Conservation (phyloP, 208 protist species). For the Vickermania spadyakhi region DNA sequence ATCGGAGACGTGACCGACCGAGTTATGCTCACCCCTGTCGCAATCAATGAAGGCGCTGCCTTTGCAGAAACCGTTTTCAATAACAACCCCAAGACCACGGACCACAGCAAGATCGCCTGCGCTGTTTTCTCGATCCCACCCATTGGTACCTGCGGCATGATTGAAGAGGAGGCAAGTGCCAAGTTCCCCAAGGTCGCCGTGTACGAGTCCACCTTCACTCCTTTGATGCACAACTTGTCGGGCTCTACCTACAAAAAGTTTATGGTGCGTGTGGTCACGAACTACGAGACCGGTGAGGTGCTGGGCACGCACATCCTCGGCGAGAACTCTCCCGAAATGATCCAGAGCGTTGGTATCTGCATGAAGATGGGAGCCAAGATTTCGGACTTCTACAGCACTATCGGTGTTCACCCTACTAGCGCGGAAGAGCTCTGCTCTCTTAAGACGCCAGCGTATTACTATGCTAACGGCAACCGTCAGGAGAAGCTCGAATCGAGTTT, state of each 20-base stretch:
- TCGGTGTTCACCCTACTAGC: conserved; percentile 95
- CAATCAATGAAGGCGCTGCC: conserved; percentile 79
- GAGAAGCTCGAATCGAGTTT: conserved; percentile 66
- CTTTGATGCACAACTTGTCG: conserved; percentile 87
- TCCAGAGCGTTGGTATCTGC: conserved; percentile 83
- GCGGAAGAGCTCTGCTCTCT: conserved; percentile 92
- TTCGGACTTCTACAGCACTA: conserved; percentile 89
- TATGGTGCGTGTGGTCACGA: conserved; percentile 75
- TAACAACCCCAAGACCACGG: conserved; percentile 45
- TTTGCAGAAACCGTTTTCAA: conserved; percentile 84
- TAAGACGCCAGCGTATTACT: conserved; percentile 74
- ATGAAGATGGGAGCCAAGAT: conserved; percentile 91
- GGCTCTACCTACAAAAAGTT: conserved; percentile 82
- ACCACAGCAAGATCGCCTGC: conserved; percentile 81
- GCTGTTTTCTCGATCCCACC: conserved; percentile 89
- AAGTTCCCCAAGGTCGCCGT: conserved; percentile 65
- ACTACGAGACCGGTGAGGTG: conserved; percentile 65
- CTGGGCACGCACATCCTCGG: conserved; percentile 88
- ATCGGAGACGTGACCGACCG: conserved; percentile 96
- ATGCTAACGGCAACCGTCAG: conserved; percentile 51
- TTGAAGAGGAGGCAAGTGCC: conserved; percentile 70
- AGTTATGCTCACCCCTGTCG: conserved; percentile 86
- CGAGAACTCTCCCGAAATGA: conserved; percentile 81
- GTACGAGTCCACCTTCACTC: conserved; percentile 79
- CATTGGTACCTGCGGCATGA: conserved; percentile 78